Conservation (phyloP, 192 early-diverging fungal species). For the Glomus cerebriforme region DNA sequence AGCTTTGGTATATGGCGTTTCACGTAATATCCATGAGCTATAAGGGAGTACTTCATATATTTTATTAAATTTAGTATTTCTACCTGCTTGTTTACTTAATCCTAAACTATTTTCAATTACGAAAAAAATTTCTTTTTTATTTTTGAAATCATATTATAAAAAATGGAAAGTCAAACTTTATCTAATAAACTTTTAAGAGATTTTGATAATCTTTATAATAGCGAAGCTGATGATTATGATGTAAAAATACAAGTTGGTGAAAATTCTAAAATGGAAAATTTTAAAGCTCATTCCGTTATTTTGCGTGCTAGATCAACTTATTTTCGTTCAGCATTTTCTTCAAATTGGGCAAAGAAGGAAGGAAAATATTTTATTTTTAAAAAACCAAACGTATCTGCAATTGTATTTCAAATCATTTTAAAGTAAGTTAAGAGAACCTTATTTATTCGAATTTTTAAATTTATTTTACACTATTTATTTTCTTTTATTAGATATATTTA, state of each 20-base stretch:
- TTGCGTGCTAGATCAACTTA: constrained; percentile 14
- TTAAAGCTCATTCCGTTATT: constrained; percentile 28
- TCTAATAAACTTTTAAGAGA: neutral
- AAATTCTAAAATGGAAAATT: neutral
- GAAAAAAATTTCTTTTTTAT: no score
- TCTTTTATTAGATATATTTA: neutral
- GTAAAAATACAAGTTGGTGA: constrained; percentile 2
- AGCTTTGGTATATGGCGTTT: no score
- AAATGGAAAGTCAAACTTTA: neutral
- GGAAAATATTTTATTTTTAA: neutral
- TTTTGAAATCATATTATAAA: neutral
- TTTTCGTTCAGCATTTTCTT: neutral
- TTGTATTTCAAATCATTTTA: constrained; percentile 7
- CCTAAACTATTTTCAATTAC: no score
- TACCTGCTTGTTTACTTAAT: no score
- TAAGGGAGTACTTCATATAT: no score
- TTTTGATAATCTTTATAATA: neutral
- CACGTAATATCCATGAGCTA: no score
- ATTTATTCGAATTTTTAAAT: neutral
- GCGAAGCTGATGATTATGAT: constrained; percentile 12
- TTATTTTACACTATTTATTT: neutral
- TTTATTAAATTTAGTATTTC: no score
- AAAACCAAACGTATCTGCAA: constrained; percentile 1
- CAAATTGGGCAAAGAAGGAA: neutral
- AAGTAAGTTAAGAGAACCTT: neutral